A percentile compares a stretch with the other conserved stretches of the same genome.
Conservation (phyloP, 1,139 yeast genomes). For the Candida sojae region DNA sequence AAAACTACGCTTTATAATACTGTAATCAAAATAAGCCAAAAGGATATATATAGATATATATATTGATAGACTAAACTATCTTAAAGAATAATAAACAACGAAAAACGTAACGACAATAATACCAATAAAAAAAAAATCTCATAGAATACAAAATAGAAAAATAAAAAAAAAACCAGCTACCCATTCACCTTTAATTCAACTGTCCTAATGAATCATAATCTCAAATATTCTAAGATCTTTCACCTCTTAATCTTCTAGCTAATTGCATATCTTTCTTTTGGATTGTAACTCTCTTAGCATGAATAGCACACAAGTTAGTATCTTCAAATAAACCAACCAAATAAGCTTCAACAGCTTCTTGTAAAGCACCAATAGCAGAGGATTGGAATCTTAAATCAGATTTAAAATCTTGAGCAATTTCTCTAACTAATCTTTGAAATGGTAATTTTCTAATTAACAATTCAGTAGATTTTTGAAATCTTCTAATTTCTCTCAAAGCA, state of each 20-base stretch:
- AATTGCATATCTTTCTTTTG: slow-evolving; percentile 57
- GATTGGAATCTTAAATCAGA: slow-evolving; percentile 55
- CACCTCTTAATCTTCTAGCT: slow-evolving; percentile 58
- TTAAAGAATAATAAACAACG: no score
- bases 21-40: no score
- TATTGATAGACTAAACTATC: no score
- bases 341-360: slow-evolving; percentile 56
- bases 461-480: slow-evolving; percentile 55
- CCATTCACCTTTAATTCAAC: not conserved
- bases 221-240: slow-evolving; percentile 36
- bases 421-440: slow-evolving; percentile 52
- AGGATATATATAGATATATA: no score
- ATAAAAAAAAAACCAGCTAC: not conserved
- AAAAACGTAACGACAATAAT: not conserved
- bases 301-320: slow-evolving; percentile 56
- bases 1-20: no score
- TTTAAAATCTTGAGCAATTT: slow-evolving; percentile 52
- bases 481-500: slow-evolving; percentile 56
- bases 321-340: slow-evolving; percentile 54
- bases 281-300: slow-evolving; percentile 56
- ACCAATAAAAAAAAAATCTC: not conserved
- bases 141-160: not conserved
- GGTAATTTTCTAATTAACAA: slow-evolving; percentile 55
- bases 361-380: slow-evolving; percentile 54
- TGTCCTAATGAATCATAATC: not conserved